A percentile compares a stretch with the other conserved stretches of the same genome.
These are phyloP conservation scores for Nakazawaea laoshanensis DNA, from an alignment of 805 yeast species.

Conservation along the genomic window DNA sequence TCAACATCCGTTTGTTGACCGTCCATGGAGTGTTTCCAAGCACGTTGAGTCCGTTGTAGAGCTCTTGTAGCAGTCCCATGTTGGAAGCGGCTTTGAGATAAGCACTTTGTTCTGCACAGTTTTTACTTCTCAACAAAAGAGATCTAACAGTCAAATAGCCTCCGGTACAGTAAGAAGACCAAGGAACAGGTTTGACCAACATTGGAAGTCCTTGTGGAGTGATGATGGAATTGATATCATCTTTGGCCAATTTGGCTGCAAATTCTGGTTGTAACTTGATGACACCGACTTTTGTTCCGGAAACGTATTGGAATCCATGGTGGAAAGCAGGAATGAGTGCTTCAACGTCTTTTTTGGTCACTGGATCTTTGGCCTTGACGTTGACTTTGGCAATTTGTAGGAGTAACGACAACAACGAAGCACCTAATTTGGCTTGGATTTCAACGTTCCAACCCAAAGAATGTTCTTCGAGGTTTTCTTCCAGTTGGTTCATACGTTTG, in stretches of 20 bases:
- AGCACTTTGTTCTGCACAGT: conserved; percentile 83
- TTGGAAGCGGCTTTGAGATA: conserved; percentile 81
- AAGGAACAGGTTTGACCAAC: conserved; percentile 84
- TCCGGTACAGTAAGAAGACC: conserved; percentile 78
- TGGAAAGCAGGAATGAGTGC: conserved; percentile 86
- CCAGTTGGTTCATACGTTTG: neutral
- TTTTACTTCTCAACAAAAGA: conserved; percentile 65
- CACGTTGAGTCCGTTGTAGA: conserved; percentile 77
- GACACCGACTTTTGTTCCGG: conserved; percentile 77
- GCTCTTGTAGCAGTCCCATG: conserved; percentile 51
- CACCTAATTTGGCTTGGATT: conserved; percentile 68
- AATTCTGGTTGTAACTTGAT: conserved; percentile 67
- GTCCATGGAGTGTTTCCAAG: conserved; percentile 92
- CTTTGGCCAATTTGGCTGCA: conserved; percentile 58
- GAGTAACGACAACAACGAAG: conserved; percentile 64
- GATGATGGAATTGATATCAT: conserved; percentile 51
- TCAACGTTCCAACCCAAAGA: conserved; percentile 41
- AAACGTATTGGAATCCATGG: conserved; percentile 76
- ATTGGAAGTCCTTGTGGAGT: conserved; percentile 85
- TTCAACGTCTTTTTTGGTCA: conserved; percentile 53
- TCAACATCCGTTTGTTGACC: conserved; percentile 63
- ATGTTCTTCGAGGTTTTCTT: conserved; percentile 14
- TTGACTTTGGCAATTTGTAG: conserved; percentile 77
- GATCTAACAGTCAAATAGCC: conserved; percentile 69
- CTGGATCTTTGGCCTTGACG: conserved; percentile 76